A percentile compares a stretch with the other conserved stretches of the same genome.
Evolutionary conservation across 805 yeast genomes (phyloP).

Genomic region (Nakazawaea ishiwadae): DNA sequence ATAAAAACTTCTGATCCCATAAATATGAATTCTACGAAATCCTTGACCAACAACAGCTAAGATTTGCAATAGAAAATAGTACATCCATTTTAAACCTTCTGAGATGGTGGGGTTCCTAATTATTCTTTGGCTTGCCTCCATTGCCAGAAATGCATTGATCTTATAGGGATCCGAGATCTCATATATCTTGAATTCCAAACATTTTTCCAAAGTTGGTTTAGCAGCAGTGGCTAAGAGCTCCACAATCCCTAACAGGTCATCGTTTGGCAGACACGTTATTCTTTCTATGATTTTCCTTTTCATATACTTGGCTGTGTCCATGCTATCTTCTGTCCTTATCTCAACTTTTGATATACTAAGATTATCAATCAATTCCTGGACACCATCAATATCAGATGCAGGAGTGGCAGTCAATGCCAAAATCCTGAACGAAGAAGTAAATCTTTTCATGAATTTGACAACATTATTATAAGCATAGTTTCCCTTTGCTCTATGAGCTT

Average conservation of each 20-base stretch:
- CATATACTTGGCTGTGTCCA: slow-evolving; percentile 77
- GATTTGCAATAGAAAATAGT: slow-evolving; percentile 55
- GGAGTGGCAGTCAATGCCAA: slow-evolving; percentile 96
- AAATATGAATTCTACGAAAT: slow-evolving; percentile 63
- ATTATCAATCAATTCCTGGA: slow-evolving; percentile 78
- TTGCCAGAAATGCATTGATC: slow-evolving; percentile 65
- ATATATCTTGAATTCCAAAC: slow-evolving; percentile 59
- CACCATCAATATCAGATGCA: slow-evolving; percentile 80
- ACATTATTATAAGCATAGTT: slow-evolving; percentile 86
- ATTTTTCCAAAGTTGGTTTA: slow-evolving; percentile 58
- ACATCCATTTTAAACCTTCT: slow-evolving; percentile 73
- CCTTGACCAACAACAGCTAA: slow-evolving; percentile 72
- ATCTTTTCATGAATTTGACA: slow-evolving; percentile 58
- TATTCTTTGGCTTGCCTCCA: slow-evolving; percentile 62
- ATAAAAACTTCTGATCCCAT: slow-evolving; percentile 78
- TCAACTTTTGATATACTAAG: slow-evolving; percentile 73
- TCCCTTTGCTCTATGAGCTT: slow-evolving; percentile 92
- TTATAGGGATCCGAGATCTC: slow-evolving; percentile 61
- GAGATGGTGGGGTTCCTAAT: slow-evolving; percentile 48
- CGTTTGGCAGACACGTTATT: slow-evolving; percentile 46
- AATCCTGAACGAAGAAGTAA: slow-evolving; percentile 64
- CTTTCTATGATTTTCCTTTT: slow-evolving; percentile 60
- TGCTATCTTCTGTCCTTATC: slow-evolving; percentile 77
- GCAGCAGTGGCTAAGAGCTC: slow-evolving; percentile 58
- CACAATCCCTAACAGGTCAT: slow-evolving; percentile 53